phyloP scores from a whole-genome alignment of 495 filamentous ascomycete genomes.

The Halenospora varia region DNA sequence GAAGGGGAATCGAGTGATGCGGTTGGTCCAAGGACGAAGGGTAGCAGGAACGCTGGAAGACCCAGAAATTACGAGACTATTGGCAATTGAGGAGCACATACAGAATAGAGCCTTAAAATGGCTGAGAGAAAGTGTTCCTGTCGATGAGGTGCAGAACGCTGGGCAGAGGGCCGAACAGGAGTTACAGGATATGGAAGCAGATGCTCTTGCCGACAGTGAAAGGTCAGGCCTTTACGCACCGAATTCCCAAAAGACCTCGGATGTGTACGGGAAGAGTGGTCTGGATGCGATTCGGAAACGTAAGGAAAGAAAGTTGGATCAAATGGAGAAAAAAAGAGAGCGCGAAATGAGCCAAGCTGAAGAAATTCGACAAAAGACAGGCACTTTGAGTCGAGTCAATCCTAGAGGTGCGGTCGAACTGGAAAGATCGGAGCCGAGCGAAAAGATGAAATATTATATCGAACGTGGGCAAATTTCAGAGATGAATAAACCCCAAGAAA shows the following conservation, averaged over 20 bases:
- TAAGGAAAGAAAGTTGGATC: slow-evolving; percentile 32
- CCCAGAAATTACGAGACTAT: slow-evolving; percentile 29
- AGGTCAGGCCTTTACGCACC: slow-evolving; percentile 47
- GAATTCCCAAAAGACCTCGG: slow-evolving; percentile 6
- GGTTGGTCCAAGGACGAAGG: slow-evolving; percentile 68
- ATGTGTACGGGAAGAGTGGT: slow-evolving; percentile 41
- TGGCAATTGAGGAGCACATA: slow-evolving; percentile 27
- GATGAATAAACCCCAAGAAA: slow-evolving; percentile 37
- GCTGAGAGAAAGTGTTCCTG: slow-evolving; percentile 60
- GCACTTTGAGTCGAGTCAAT: slow-evolving; percentile 43
- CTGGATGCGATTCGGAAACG: slow-evolving; percentile 46
- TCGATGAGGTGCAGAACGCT: slow-evolving; percentile 69
- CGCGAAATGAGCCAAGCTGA: slow-evolving; percentile 36
- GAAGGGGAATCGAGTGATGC: slow-evolving; percentile 61
- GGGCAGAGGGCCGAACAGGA: slow-evolving; percentile 51
- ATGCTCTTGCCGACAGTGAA: slow-evolving; percentile 40
- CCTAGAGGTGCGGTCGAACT: slow-evolving; percentile 22
- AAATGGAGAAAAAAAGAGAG: slow-evolving; percentile 46
- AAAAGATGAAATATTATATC: slow-evolving; percentile 34
- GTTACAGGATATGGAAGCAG: slow-evolving; percentile 35
- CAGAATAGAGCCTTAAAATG: slow-evolving; percentile 55
- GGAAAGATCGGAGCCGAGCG: slow-evolving; percentile 31
- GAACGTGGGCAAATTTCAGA: slow-evolving; percentile 17
- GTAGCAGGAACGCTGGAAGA: slow-evolving; percentile 70
- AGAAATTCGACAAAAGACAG: slow-evolving; percentile 40